Evolutionary conservation across 1,284 basidiomycete species (phyloP).

Genomic region (Vanrija pseudolonga): DNA sequence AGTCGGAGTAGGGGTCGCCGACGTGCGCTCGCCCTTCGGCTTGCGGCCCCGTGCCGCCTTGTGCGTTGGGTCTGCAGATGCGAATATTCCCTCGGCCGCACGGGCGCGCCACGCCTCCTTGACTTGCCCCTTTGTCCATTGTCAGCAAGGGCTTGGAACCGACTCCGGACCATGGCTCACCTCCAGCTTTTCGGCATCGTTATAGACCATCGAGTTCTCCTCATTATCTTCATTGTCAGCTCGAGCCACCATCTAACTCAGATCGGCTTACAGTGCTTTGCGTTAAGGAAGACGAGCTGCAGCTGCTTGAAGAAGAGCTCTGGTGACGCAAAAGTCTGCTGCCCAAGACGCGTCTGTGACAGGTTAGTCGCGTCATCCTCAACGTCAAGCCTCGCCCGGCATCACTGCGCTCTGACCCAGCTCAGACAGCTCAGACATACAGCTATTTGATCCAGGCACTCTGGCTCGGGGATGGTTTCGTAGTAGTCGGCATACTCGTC

Average conservation of each 20-base stretch:
- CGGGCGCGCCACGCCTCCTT: slow-evolving; percentile 28
- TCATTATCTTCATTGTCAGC: slow-evolving; percentile 39
- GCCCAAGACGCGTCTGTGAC: slow-evolving; percentile 27
- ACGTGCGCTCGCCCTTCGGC: slow-evolving; percentile 4
- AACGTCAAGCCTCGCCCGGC: neutral
- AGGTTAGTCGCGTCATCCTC: neutral
- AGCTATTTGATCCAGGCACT: slow-evolving; percentile 42
- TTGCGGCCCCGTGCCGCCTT: slow-evolving; percentile 1
- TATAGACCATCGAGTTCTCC: slow-evolving; percentile 38
- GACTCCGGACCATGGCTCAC: slow-evolving; percentile 11
- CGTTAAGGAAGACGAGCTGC: slow-evolving; percentile 48
- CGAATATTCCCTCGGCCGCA: slow-evolving; percentile 22
- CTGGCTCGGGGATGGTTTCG: slow-evolving; percentile 44
- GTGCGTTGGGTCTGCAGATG: slow-evolving; percentile 12
- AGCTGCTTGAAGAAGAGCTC: slow-evolving; percentile 46
- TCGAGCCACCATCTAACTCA: neutral
- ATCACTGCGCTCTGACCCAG: neutral
- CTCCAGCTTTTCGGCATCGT: slow-evolving; percentile 43
- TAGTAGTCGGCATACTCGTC: slow-evolving; percentile 44
- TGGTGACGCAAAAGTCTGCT: slow-evolving; percentile 29
- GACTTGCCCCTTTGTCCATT: slow-evolving; percentile 22
- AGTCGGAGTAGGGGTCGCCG: neutral
- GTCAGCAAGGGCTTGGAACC: neutral
- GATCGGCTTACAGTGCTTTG: slow-evolving; percentile 44
- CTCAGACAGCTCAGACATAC: slow-evolving; percentile 26